A percentile compares a stretch with the other conserved stretches of the same genome.
phyloP scores from a whole-genome alignment of 805 yeast species.

The Suhomyces prunicola region DNA sequence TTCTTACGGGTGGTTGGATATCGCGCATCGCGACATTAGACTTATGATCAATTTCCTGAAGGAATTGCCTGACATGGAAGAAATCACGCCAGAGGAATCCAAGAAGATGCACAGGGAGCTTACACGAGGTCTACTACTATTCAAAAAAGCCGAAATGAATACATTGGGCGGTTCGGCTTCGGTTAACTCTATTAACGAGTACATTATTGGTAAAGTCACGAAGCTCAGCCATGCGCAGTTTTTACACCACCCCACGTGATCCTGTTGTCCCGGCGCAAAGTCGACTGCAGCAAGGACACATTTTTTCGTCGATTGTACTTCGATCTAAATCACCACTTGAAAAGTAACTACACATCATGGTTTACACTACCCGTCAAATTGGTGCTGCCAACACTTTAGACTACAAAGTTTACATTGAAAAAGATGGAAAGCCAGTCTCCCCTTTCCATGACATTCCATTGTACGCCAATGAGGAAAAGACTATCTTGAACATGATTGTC shows the following conservation, averaged over 20 bases:
- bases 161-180: constrained; percentile 10
- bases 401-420: constrained; percentile 85
- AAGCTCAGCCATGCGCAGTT: background rate
- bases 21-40: constrained; percentile 18
- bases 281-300: background rate
- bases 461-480: constrained; percentile 90
- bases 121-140: constrained; percentile 50
- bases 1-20: constrained; percentile 15
- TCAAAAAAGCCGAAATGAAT: constrained; percentile 59
- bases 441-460: constrained; percentile 80
- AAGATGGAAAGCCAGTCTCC: constrained; percentile 91
- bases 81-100: background rate
- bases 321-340: background rate
- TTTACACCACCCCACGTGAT: constrained; percentile 3
- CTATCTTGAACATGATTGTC: constrained; percentile 76
- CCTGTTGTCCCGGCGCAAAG: background rate
- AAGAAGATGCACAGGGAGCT: constrained; percentile 41
- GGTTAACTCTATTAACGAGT: background rate
- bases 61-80: background rate
- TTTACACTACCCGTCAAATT: constrained; percentile 84
- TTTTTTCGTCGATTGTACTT: constrained; percentile 1
- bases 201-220: background rate
- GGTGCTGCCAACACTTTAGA: constrained; percentile 96
- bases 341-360: constrained; percentile 40
- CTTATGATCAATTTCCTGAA: constrained; percentile 15